phyloP scores from a whole-genome alignment of 2,329 filamentous ascomycete genomes.

The Xylariaceae sp. region DNA sequence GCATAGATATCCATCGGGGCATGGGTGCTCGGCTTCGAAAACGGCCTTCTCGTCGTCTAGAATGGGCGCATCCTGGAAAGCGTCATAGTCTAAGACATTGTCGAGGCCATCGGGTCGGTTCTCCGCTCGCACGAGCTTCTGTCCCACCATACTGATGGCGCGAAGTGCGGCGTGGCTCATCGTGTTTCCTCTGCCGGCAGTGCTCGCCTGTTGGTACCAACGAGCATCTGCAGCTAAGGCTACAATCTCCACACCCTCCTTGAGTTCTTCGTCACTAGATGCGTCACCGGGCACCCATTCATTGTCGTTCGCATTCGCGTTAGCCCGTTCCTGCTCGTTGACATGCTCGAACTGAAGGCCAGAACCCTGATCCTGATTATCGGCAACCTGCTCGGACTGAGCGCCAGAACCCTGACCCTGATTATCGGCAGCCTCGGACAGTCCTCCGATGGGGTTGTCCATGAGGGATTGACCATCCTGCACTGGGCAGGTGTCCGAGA shows the following conservation, averaged over 20 bases:
- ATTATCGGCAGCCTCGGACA: constrained; percentile 1
- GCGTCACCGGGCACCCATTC: neutral
- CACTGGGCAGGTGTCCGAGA: constrained; percentile 23
- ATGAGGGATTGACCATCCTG: constrained; percentile 13
- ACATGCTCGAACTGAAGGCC: no score
- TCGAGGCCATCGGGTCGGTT: constrained; percentile 35
- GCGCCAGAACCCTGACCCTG: neutral
- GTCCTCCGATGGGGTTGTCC: constrained; percentile 3
- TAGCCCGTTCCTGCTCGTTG: neutral
- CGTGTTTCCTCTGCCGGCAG: constrained; percentile 57
- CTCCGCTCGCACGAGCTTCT: constrained; percentile 56
- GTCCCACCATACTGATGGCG: constrained; percentile 77
- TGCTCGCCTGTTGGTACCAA: constrained; percentile 51
- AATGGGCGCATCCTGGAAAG: constrained; percentile 64
- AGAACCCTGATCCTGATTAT: neutral
- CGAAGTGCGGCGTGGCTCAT: constrained; percentile 74
- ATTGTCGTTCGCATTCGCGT: constrained; percentile 3
- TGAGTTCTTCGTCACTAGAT: constrained; percentile 27
- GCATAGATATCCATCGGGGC: constrained; percentile 82
- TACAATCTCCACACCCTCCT: constrained; percentile 50
- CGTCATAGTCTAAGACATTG: constrained; percentile 50
- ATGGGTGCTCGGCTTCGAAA: constrained; percentile 59
- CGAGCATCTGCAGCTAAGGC: constrained; percentile 73
- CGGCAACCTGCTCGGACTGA: neutral
- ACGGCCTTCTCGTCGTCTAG: constrained; percentile 60